Evolutionary conservation across 106 monocot genomes (phyloP), one percentile per base, ranked within the genome.

Genomic region (Phalaenopsis equestris): DNA sequence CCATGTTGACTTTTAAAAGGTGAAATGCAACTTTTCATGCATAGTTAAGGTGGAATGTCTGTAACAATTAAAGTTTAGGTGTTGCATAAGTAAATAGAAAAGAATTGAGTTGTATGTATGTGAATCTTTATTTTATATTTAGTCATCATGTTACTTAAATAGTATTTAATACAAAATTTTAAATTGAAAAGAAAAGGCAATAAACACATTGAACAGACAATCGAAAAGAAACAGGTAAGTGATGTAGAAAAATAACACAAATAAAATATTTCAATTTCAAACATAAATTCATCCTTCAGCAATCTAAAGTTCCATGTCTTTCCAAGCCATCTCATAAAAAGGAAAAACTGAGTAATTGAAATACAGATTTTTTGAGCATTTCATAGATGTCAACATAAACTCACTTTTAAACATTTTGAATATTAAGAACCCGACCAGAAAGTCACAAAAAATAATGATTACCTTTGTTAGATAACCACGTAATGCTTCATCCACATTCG

Each of bases 391-490:
- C 4, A 42, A 8, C 15, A 74, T 76, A 49, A 21, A 21, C 21
- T 19, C 49, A 76, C 19, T 11, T 11, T 23, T 52, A 11, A 74
- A 49, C 76, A 52, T 48, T 76, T 70, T 49, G 30, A 76, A 3
- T 49, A 11, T 16, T 76, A 76, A 52, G 47, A 76, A 76, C 52
- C 1, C 39, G 70, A 61, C 61, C 19, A 61, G 21, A 74, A 45
- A 7, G n/a, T 17, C 14, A 41, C 46, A 77, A 75, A 11, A 30
- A 45, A 68, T 30, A 77, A 55, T 10, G 55, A 14, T 85, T 88
- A 99, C 99, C 95, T 99, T 99, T 11, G 99, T 99, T 83, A 99
- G 82, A 82, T 99, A 99, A 83, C 99, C 99, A 80, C 99, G 94
- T 56, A 99, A 87, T 73, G 87, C 99, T 91, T 99, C 99, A 87